phyloP scores from a whole-genome alignment of 2,329 filamentous ascomycete species.

The Huntiella abstrusa region DNA sequence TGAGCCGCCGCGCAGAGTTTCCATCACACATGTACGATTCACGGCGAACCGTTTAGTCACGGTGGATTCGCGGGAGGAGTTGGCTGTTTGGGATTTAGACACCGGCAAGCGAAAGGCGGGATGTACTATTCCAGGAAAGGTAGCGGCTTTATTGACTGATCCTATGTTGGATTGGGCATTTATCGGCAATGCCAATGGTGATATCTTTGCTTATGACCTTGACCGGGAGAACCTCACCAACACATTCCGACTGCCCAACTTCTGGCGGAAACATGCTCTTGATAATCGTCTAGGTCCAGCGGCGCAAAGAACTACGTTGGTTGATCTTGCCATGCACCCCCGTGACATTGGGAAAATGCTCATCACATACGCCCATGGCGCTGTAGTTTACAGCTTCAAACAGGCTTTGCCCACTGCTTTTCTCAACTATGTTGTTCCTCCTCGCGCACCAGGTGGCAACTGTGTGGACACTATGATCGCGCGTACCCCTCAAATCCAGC shows the following conservation, averaged over 20 bases:
- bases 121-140: conserved; percentile 59
- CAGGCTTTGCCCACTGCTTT: conserved; percentile 61
- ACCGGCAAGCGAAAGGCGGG: conserved; percentile 46
- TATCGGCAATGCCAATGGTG: conserved; percentile 63
- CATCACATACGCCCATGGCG: conserved; percentile 78
- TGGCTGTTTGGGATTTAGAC: conserved; percentile 67
- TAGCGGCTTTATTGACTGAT: conserved; percentile 59
- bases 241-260: conserved; percentile 66
- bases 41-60: conserved; percentile 70
- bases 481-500: conserved; percentile 56
- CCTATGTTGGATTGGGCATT: conserved; percentile 88
- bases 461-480: conserved; percentile 31
- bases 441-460: conserved; percentile 70
- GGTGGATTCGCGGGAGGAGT: conserved; percentile 69
- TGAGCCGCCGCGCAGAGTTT: conserved; percentile 49
- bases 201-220: conserved; percentile 82
- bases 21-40: conserved; percentile 64
- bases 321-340: conserved; percentile 72
- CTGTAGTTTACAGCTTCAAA: conserved; percentile 87
- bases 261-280: conserved; percentile 61
- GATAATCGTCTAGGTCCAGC: conserved; percentile 29
- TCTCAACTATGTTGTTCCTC: conserved; percentile 66
- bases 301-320: conserved; percentile 28
- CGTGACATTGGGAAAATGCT: conserved; percentile 81
- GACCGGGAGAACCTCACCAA: conserved; percentile 54